Conservation (phyloP, 2,329 filamentous ascomycete genomes). For the Rosellinia necatrix region DNA sequence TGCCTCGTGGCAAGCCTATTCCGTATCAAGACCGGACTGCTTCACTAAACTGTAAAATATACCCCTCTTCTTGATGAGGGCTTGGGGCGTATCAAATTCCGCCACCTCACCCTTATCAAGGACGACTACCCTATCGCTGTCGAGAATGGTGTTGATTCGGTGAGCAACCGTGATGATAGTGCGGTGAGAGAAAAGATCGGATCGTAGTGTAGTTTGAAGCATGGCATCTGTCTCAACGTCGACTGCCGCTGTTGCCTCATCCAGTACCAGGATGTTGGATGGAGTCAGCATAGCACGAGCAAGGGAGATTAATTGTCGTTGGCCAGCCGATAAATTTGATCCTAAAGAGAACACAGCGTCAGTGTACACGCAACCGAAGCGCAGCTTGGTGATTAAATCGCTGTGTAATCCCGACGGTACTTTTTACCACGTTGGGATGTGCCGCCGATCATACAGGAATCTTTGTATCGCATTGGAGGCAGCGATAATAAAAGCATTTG, state of each 20-base stretch:
- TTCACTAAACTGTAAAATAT: constrained; percentile 89
- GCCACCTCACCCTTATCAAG: constrained; percentile 87
- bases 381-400: neutral
- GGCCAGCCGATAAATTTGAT: constrained; percentile 92
- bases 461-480: constrained; percentile 44
- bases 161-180: constrained; percentile 99
- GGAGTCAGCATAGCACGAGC: constrained; percentile 93
- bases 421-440: neutral
- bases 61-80: constrained; percentile 75
- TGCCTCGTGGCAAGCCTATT: constrained; percentile 35
- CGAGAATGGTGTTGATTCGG: constrained; percentile 95
- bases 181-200: constrained; percentile 77
- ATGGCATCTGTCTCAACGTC: constrained; percentile 71
- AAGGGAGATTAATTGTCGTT: constrained; percentile 90
- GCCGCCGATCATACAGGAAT: constrained; percentile 15
- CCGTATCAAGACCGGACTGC: constrained; percentile 76
- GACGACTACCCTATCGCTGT: constrained; percentile 87
- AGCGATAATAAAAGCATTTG: constrained; percentile 28
- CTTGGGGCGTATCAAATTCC: constrained; percentile 87
- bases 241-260: constrained; percentile 87
- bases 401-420: neutral
- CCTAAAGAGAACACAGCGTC: constrained; percentile 55
- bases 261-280: constrained; percentile 94
- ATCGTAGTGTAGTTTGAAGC: constrained; percentile 66
- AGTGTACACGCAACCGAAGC: constrained; percentile 19